Base-by-base conservation (phyloP, 2,329 filamentous ascomycete genomes). In the Neonectria hederae region DNA sequence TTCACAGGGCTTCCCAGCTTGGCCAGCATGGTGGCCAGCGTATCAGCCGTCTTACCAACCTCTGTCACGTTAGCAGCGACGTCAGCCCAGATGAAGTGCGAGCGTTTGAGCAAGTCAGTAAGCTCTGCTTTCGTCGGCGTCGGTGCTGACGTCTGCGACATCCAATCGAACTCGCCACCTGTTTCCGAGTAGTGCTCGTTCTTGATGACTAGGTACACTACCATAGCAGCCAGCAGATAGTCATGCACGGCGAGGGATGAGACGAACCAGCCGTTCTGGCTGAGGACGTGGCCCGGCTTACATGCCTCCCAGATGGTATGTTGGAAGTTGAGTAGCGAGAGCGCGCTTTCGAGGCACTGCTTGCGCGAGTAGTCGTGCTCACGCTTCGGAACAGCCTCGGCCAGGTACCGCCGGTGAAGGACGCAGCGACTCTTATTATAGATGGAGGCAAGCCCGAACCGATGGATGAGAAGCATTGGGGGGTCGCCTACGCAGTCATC, bases 201-300 rank as follows among this genome's bases (percentile, higher is more conserved):
- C 66, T 83, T 81, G 24, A 83, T 72, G 19, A 83, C 76, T 19
- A 90, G 76, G 65, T 86, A 89, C 4, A 90, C 71, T 14, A 90
- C 82, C 82, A 88, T 87, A 59, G 85, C 83, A 0, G 87, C 87
- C 2, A 90, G 81, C 55, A 90, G 77, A 54, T 87, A 90, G 71
- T 90, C 88, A 54, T 89, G 86, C 55, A 87, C 82, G 11, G 84
- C 83, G 4, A 90, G 76, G 0, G 85, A 85, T 3, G 83, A 84
- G 21, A 89, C 74, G 68, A 89, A 88, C 84, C 87, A 89, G 5
- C 82, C 81, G 40, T 85, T 82, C 30, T 81, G 78, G 65, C 80
- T 78, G 14, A 90, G 76, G 26, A 86, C 78, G 6, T 84, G 84
- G 1, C 87, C 87, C 0, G 87, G 86, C 60, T 83, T 81, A 2